These are phyloP conservation scores for Monosporascus sp. DNA, from an alignment of 2,329 filamentous ascomycete genomes.

Conservation along the genomic window DNA sequence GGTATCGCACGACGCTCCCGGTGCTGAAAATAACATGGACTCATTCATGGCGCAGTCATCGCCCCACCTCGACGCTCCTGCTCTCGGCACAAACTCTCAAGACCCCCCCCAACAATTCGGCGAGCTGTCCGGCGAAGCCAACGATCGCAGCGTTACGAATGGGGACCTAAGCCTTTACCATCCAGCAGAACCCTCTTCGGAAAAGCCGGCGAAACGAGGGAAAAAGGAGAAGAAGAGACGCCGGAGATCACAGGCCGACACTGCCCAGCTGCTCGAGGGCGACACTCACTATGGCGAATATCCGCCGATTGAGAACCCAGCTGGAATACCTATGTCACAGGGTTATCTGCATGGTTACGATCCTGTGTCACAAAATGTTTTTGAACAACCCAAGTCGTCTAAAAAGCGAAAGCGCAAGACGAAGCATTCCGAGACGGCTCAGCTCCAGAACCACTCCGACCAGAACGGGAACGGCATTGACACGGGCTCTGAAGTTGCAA, in stretches of 20 bases:
- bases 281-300: background rate
- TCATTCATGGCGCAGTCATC: slow-evolving; percentile 1
- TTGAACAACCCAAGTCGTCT: slow-evolving; percentile 4
- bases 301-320: slow-evolving; percentile 1
- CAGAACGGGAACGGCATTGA: background rate
- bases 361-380: slow-evolving; percentile 2
- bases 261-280: slow-evolving; percentile 5
- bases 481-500: background rate
- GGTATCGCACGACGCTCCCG: background rate
- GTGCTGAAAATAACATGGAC: background rate
- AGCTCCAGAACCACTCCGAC: background rate
- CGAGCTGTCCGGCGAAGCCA: too few relatives aligned
- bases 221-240: slow-evolving; percentile 2
- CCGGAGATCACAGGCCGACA: slow-evolving; percentile 9
- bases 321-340: background rate
- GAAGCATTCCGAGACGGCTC: background rate
- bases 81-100: background rate
- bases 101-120: too few relatives aligned
- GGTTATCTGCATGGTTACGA: background rate
- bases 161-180: background rate
- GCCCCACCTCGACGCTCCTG: background rate
- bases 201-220: background rate
- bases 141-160: too few relatives aligned
- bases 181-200: background rate
- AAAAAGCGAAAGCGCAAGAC: slow-evolving; percentile 16